These are phyloP conservation scores for Catenaria anguillulae DNA, from an alignment of 371 early-diverging fungal genomes.

Conservation along the genomic window DNA sequence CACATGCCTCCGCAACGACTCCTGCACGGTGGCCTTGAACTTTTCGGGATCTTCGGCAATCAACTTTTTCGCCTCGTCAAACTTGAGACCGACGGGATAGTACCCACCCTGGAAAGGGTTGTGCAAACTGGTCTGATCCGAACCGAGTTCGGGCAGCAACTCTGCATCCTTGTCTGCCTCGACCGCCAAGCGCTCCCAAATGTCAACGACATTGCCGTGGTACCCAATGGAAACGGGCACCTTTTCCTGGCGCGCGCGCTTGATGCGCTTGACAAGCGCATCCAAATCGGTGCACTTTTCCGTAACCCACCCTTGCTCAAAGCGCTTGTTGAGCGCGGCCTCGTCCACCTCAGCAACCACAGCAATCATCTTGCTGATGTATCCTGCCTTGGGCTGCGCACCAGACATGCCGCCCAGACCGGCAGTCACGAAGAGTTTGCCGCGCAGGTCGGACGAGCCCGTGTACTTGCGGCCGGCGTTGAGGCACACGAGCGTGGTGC, in stretches of 20 bases:
- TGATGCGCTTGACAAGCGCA: neutral
- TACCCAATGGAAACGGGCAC: conserved; percentile 7
- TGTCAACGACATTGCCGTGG: conserved; percentile 9
- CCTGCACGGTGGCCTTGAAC: conserved; percentile 9
- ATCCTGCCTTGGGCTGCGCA: conserved; percentile 11
- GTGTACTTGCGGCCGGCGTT: conserved; percentile 10
- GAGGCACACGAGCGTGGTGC: conserved; percentile 9
- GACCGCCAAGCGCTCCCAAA: conserved; percentile 9
- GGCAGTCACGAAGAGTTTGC: conserved; percentile 11
- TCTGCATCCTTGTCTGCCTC: conserved; percentile 3
- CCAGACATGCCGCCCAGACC: conserved; percentile 13
- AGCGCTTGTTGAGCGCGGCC: conserved; percentile 8
- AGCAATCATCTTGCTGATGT: conserved; percentile 8
- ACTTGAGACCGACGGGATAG: conserved; percentile 5
- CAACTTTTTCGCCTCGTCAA: conserved; percentile 6
- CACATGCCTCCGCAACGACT: conserved; percentile 6
- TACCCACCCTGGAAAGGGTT: conserved; percentile 11
- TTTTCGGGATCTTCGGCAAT: conserved; percentile 9
- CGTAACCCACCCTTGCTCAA: conserved; percentile 9
- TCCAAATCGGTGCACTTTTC: conserved; percentile 5
- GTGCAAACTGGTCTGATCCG: conserved; percentile 10
- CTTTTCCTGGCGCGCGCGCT: conserved; percentile 3
- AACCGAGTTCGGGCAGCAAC: conserved; percentile 7
- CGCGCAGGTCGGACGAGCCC: conserved; percentile 8
- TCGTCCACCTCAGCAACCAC: conserved; percentile 10